Base-by-base conservation (phyloP, 164 flowering plant species). In the Kalanchoe fedtschenkoi region DNA sequence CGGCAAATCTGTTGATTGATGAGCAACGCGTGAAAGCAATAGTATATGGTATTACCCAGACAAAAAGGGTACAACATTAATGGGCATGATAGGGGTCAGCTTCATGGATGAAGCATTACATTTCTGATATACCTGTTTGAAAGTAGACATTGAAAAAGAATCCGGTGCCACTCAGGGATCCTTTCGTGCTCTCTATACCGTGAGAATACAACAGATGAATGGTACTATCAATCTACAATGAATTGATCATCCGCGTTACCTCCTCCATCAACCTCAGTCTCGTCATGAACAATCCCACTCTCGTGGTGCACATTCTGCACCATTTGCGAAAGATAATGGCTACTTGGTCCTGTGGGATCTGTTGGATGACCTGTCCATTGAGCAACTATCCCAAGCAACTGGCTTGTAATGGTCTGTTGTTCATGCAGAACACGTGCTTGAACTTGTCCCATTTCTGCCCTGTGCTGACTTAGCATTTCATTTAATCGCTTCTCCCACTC, bases 241-340 rank as follows among this genome's bases (percentile, higher is more conserved):
- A 85, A 91, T 69, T 91, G 89, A 58, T 91, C 97, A 62, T 91
- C 98, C 71, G 80, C 96, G 63, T 77, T 79, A 62, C 85, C 95
- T 28, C 76, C 95, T 33, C 75, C 92, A 1, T 81, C 90, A 61
- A 86, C 91, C 69, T 89, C 72, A 21, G 78, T 62, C 62, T 87
- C 98, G 4, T 78, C 87, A 63, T 87, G 91, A 67, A 87, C 86
- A 64, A 91, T 82, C 30, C 84, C 91, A 77, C 76, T 87, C 61
- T 82, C 89, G 73, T 87, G 93, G 67, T 88, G 91, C 78, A 88
- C 63, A 66, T 77, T 91, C 78, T 84, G 95, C 77, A 87, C 81
- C 92, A 89, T 81, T 70, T 85, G 98, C 11, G 98, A 85, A 30
- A 92, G 75, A 73, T 92, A 92, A 41, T 85, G 89, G 59, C 71